Conservation (phyloP, 306 rosid species). For the Casuarina equisetifolia region DNA sequence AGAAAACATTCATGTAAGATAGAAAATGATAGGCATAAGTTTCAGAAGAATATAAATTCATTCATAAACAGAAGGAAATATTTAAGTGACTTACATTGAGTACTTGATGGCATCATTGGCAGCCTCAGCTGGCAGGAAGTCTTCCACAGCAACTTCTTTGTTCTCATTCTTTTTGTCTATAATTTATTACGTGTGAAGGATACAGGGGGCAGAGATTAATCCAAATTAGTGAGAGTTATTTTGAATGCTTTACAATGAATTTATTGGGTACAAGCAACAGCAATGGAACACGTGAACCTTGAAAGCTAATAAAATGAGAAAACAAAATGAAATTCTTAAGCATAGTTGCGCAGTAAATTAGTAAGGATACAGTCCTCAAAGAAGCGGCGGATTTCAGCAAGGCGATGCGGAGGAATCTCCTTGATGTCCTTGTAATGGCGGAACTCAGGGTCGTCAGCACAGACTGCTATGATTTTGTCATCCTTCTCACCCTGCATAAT, state of each 20-base stretch:
- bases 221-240: background rate
- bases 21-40: constrained; percentile 5
- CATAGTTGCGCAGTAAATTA: constrained; percentile 8
- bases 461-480: constrained; percentile 98
- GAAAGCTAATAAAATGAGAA: too few species aligned
- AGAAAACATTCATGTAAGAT: constrained; percentile 10
- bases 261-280: background rate
- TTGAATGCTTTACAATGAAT: background rate
- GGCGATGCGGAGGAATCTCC: constrained; percentile 92
- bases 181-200: constrained; percentile 43
- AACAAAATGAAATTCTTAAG: background rate
- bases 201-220: constrained; percentile 4
- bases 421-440: constrained; percentile 82
- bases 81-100: constrained; percentile 66
- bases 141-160: constrained; percentile 92
- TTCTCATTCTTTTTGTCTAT: constrained; percentile 98
- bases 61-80: background rate
- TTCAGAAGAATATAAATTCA: constrained; percentile 10
- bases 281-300: background rate
- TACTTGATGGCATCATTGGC: constrained; percentile 80
- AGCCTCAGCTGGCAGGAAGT: constrained; percentile 80
- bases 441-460: constrained; percentile 95
- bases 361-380: constrained; percentile 95
- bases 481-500: constrained; percentile 86
- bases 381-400: constrained; percentile 93